A percentile compares a stretch with the other conserved stretches of the same genome.
These are phyloP conservation scores for Colletotrichum sp. DNA, from an alignment of 2,329 filamentous ascomycete species.

Conservation along the genomic window DNA sequence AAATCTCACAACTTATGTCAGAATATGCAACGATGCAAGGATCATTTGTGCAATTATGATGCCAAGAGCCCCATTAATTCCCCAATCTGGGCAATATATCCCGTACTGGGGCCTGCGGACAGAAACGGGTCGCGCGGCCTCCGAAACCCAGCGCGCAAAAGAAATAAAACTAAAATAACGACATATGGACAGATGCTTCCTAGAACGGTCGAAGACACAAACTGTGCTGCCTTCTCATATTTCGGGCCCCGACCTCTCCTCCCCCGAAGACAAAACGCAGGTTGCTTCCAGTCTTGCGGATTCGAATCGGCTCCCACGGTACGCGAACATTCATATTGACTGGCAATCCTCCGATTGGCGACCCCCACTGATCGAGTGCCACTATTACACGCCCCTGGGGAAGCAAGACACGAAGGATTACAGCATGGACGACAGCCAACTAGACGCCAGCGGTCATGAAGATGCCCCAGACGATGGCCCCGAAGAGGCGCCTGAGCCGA, in stretches of 20 bases:
- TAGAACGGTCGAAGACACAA: neutral
- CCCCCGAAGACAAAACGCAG: neutral
- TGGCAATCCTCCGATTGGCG: neutral
- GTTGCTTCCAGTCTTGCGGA: neutral
- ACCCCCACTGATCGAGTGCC: neutral
- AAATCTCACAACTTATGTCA: neutral
- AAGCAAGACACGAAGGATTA: neutral
- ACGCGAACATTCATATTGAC: neutral
- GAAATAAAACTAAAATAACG: slow-evolving; percentile 15
- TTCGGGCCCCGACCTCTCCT: slow-evolving; percentile 14
- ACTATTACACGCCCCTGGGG: neutral
- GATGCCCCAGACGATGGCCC: slow-evolving; percentile 7
- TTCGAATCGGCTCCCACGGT: neutral
- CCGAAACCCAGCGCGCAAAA: neutral
- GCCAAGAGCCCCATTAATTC: neutral
- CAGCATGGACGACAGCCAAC: slow-evolving; percentile 17
- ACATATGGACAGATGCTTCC: neutral
- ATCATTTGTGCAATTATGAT: neutral
- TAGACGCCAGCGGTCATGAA: slow-evolving; percentile 10
- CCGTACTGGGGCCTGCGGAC: neutral
- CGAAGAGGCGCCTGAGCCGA: neutral
- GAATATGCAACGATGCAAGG: neutral
- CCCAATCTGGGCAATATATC: neutral
- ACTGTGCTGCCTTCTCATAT: neutral
- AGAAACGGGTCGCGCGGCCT: slow-evolving; percentile 2